Percentiles rank a stretch among this genome's conserved stretches.
Conservation (phyloP, 164 flowering plant genomes). For the Akebia trifoliata region DNA sequence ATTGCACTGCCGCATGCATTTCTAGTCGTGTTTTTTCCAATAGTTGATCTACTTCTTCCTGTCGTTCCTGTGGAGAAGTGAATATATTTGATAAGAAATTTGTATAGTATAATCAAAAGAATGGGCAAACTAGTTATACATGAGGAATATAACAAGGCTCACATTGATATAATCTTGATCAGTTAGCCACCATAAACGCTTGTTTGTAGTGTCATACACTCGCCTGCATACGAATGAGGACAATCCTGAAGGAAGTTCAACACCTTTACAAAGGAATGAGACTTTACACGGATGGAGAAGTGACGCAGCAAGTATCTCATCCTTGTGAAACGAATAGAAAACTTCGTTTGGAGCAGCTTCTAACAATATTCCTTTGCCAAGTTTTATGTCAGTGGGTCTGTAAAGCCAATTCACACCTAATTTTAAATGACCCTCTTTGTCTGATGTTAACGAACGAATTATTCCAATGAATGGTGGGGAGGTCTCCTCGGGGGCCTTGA, state of each 20-base stretch:
- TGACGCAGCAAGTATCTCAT: conserved; percentile 86
- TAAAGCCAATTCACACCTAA: conserved; percentile 85
- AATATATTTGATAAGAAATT: neutral
- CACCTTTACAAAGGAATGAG: conserved; percentile 86
- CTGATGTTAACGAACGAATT: conserved; percentile 47
- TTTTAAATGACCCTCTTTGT: conserved; percentile 38
- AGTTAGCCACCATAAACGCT: conserved; percentile 93
- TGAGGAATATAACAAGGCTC: conserved; percentile 25
- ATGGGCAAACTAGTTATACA: neutral
- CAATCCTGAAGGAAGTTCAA: conserved; percentile 78
- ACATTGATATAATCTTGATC: conserved; percentile 83
- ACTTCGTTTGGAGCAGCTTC: conserved; percentile 91
- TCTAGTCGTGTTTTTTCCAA: conserved; percentile 60
- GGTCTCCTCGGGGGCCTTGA: conserved; percentile 47
- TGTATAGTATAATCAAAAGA: neutral
- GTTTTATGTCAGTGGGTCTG: conserved; percentile 80
- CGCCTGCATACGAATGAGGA: conserved; percentile 87
- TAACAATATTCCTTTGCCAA: conserved; percentile 61
- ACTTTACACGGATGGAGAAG: conserved; percentile 96
- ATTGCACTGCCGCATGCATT: conserved; percentile 72
- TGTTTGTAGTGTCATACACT: conserved; percentile 70
- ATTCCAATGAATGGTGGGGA: conserved; percentile 82
- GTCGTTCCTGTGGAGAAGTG: conserved; percentile 49
- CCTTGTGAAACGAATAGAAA: conserved; percentile 87
- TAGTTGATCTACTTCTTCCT: conserved; percentile 78